These are phyloP conservation scores for Noccaea caerulescens DNA, from an alignment of 345 rosid genomes.

Conservation along the genomic window DNA sequence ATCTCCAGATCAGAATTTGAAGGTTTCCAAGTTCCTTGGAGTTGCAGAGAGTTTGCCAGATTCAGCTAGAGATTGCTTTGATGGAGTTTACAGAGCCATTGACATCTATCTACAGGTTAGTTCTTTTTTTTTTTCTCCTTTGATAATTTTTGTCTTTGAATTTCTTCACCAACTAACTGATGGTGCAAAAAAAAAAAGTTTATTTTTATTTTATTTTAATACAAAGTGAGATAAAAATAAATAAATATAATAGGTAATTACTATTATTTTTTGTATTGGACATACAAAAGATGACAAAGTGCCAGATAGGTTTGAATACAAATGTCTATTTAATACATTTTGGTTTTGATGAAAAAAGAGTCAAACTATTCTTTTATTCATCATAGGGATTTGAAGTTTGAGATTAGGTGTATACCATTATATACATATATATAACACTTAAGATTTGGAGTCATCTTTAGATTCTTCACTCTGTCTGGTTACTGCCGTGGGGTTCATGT, in stretches of 20 bases:
- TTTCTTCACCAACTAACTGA: conserved; percentile 18
- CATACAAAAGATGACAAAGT: conserved; percentile 32
- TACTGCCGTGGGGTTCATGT: conserved; percentile 43
- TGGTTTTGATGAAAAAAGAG: conserved; percentile 8
- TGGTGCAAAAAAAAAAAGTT: not conserved
- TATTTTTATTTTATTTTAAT: not conserved
- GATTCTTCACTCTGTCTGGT: conserved; percentile 42
- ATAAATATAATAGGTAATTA: too few species aligned
- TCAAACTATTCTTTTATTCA: conserved; percentile 36
- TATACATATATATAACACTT: conserved; percentile 11
- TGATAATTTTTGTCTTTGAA: not conserved
- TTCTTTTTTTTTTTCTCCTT: not conserved
- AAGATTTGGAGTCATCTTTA: conserved; percentile 32
- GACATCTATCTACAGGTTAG: conserved; percentile 77
- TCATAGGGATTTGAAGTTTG: conserved; percentile 9
- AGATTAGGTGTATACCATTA: conserved; percentile 18
- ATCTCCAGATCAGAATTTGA: conserved; percentile 73
- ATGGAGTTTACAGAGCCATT: conserved; percentile 79
- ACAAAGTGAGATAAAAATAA: conserved; percentile 14
- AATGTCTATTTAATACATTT: conserved; percentile 7
- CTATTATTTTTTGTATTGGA: conserved; percentile 5
- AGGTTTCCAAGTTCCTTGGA: conserved; percentile 62
- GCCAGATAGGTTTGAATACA: conserved; percentile 17
- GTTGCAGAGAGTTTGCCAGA: conserved; percentile 77
- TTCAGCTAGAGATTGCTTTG: conserved; percentile 69